Percentiles rank a stretch among this genome's conserved stretches.
Conservation (phyloP, 129 eudicot genomes). For the Flaveria linearis region DNA sequence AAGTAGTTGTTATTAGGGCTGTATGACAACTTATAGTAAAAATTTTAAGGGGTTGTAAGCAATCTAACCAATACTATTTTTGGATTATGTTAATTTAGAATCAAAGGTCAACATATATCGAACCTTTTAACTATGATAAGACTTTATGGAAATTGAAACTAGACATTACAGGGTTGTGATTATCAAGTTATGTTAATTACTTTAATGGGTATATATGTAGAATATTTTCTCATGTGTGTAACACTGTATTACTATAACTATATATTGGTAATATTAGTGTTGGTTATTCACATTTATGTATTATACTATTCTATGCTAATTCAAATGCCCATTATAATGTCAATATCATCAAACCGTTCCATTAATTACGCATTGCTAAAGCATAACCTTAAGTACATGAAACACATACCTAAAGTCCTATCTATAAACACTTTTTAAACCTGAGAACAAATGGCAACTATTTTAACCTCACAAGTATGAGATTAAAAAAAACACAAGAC, state of each 20-base stretch:
- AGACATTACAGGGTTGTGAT: neutral
- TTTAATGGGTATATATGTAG: neutral
- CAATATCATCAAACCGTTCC: neutral
- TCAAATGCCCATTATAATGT: neutral
- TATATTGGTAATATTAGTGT: neutral
- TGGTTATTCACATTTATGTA: conserved; percentile 5
- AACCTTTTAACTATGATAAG: neutral
- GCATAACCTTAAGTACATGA: neutral
- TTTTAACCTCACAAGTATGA: neutral
- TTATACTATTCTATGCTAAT: neutral
- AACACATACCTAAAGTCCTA: neutral
- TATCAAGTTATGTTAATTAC: neutral
- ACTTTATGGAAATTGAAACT: neutral
- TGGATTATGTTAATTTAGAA: neutral
- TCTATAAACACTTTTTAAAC: neutral
- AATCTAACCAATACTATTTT: neutral
- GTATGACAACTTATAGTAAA: too few relatives aligned
- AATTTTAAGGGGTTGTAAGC: too few relatives aligned
- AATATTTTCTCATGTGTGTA: neutral
- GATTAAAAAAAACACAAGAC: neutral
- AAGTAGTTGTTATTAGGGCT: neutral
- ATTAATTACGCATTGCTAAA: neutral
- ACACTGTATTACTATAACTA: too few relatives aligned
- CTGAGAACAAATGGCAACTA: neutral
- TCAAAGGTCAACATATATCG: neutral